Conservation (phyloP, 2,329 filamentous ascomycete species). For the Bipolaris oryzae region DNA sequence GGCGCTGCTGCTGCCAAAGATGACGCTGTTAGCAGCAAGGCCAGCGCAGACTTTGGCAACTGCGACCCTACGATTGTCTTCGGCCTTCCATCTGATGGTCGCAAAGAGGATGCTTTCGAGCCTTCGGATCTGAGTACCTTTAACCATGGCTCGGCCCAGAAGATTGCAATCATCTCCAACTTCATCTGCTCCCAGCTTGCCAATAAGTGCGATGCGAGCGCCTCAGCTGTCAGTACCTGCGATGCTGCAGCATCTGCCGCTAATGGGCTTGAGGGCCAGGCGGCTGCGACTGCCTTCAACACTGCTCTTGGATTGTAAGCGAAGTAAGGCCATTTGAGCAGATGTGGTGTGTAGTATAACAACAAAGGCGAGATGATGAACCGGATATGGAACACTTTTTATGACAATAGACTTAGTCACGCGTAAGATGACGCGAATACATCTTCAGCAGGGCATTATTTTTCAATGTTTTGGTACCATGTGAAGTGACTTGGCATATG, state of each 20-base stretch:
- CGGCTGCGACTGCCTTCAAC: constrained; percentile 41
- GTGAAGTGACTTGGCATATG: background rate
- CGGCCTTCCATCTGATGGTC: constrained; percentile 56
- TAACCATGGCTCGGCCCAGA: constrained; percentile 59
- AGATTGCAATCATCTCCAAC: constrained; percentile 55
- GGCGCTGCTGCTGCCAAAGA: background rate
- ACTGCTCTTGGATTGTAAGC: constrained; percentile 31
- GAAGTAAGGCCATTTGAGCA: background rate
- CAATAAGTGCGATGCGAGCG: constrained; percentile 33
- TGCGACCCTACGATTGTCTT: constrained; percentile 60
- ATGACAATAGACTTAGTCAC: background rate
- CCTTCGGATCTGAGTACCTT: constrained; percentile 53
- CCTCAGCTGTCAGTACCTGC: constrained; percentile 29
- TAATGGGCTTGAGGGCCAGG: constrained; percentile 28
- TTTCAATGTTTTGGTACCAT: background rate
- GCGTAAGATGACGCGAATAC: background rate
- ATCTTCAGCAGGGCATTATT: background rate
- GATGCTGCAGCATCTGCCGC: constrained; percentile 29
- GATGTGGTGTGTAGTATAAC: background rate
- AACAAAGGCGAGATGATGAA: background rate
- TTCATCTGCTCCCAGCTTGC: constrained; percentile 57
- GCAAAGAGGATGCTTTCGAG: constrained; percentile 53
- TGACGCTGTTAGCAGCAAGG: background rate
- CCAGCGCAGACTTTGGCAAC: constrained; percentile 47
- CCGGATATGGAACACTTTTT: background rate